Evolutionary conservation across 2,329 filamentous ascomycete species (phyloP).

Genomic region (Colletotrichum sp.): DNA sequence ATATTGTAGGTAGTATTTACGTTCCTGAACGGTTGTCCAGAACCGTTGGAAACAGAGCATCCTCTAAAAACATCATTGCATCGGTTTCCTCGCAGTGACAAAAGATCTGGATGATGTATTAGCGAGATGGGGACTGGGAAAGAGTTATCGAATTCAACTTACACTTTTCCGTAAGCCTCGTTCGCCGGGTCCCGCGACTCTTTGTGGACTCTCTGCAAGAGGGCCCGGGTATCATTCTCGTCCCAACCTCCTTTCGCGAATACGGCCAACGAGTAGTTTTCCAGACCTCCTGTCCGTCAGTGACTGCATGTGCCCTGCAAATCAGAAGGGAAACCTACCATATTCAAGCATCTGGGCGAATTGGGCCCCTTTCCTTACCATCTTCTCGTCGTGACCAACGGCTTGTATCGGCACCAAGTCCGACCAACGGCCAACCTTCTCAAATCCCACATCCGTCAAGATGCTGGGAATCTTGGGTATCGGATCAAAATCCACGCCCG

Average conservation of each 20-base stretch:
- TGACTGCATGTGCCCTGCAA: background rate
- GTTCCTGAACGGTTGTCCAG: background rate
- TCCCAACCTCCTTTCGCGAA: constrained; percentile 35
- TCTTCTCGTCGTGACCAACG: constrained; percentile 44
- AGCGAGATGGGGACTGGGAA: background rate
- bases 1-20: background rate
- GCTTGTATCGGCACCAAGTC: constrained; percentile 46
- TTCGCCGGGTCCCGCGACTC: constrained; percentile 33
- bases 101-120: background rate
- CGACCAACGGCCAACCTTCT: constrained; percentile 41
- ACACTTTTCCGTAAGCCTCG: constrained; percentile 35
- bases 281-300: constrained; percentile 17
- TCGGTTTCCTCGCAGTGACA: constrained; percentile 20
- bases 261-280: constrained; percentile 36
- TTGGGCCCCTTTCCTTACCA: constrained; percentile 39
- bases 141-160: constrained; percentile 19
- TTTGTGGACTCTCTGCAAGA: constrained; percentile 34
- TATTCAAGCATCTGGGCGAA: constrained; percentile 40
- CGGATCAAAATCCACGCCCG: constrained; percentile 45
- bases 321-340: constrained; percentile 29
- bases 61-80: background rate
- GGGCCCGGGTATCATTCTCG: constrained; percentile 32
- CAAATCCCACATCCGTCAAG: constrained; percentile 43
- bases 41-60: background rate
- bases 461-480: constrained; percentile 36